These are phyloP conservation scores for Prunus persica DNA, from an alignment of 306 rosid genomes.

Conservation along the genomic window DNA sequence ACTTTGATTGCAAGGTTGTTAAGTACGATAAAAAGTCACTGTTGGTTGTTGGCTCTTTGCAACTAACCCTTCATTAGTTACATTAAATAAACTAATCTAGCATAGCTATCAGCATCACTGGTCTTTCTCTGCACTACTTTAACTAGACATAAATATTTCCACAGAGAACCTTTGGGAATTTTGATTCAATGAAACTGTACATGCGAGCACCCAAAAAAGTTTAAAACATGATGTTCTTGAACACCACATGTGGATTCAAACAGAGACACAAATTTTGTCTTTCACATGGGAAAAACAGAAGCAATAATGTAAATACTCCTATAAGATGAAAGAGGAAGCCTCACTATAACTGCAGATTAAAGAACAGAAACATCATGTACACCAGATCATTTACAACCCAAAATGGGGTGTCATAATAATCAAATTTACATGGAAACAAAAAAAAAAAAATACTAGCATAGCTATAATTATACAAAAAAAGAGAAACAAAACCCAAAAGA, in stretches of 20 bases:
- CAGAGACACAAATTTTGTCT: background rate
- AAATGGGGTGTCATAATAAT: background rate
- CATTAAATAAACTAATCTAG: no score
- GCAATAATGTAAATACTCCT: no score
- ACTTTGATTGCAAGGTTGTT: no score
- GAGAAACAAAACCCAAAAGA: background rate
- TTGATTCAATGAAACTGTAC: background rate
- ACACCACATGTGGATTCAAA: background rate
- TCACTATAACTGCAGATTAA: background rate
- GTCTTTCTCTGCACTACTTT: background rate
- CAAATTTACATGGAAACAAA: background rate
- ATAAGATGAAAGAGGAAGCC: background rate
- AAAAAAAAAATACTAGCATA: background rate
- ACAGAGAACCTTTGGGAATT: background rate
- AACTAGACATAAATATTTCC: background rate
- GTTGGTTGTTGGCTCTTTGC: no score
- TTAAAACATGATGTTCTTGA: background rate
- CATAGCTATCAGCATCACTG: no score
- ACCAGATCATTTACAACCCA: constrained; percentile 4
- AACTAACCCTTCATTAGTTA: no score
- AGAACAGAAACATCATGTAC: no score
- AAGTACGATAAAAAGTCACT: no score
- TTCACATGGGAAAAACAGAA: background rate
- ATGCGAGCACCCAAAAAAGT: background rate
- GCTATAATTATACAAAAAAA: background rate